Evolutionary conservation across 768 basidiomycete species (phyloP), one percentile per base, ranked within the genome.

Genomic region (Nidularia pulvinata): DNA sequence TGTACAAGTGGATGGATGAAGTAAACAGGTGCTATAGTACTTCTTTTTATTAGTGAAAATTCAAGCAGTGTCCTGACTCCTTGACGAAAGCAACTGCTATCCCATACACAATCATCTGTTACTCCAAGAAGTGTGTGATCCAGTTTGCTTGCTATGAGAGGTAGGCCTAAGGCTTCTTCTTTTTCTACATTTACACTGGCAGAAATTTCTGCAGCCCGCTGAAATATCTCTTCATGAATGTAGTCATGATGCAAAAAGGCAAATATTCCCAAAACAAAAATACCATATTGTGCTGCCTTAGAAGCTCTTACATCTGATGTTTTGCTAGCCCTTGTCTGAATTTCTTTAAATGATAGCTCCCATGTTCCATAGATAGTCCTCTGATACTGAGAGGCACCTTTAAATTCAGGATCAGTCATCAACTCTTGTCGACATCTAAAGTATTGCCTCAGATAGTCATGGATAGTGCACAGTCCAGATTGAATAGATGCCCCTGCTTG

Each of bases 401-500:
- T 42, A 37, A 52, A 55, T 5, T 9, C 11, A 6, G n/a, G 5
- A 33, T 52, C 7, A 11, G 19, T 37, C 30, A 61, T 25, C 14
- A 63, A 50, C 10, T 54, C 36, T 33, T 53, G 43, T 16, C 52
- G 52, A 25, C 55, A 50, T 33, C 36, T 33, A 13, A 33, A 47
- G 36, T 61, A 61, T 13, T 59, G 22, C 10, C 51, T 14, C 14
- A 59, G 37, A 45, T 59, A 63, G 33, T 59, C 42, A 39, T 52
- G 32, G 36, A 56, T 53, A 42, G 34, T 25, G 48, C 55, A 56
- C 7, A 54, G 49, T 14, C 50, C 55, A 50, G 47, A 48, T 49
- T 45, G 39, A 30, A 62, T 58, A 14, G 53, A 55, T 33, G 61
- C 59, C 10, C 59, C 61, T 42, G 59, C 61, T 39, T 60, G 59